Percentiles rank a stretch among this genome's conserved stretches.
Conservation (phyloP, 345 rosid genomes). For the Trapa bicornis region DNA sequence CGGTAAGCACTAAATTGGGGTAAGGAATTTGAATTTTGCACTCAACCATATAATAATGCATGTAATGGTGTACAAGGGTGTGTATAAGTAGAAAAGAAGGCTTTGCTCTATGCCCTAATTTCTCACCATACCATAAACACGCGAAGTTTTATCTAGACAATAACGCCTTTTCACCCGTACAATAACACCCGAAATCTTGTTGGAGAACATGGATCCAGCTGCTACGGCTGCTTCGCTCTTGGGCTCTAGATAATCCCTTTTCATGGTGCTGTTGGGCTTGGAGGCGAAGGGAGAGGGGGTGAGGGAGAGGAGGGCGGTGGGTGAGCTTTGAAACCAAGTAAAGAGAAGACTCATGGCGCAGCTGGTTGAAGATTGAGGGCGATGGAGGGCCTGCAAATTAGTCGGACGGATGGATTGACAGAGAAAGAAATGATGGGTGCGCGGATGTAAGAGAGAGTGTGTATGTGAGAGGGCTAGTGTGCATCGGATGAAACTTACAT, state of each 20-base stretch:
- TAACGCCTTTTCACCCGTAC: no score
- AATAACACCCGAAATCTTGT: not conserved
- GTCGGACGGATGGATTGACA: not conserved
- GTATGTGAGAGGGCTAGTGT: no score
- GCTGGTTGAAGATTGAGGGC: not conserved
- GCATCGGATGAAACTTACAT: no score
- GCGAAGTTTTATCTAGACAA: no score
- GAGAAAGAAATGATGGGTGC: not conserved
- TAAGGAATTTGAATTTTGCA: no score
- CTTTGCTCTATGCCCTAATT: no score
- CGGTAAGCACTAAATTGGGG: no score
- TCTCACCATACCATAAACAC: no score
- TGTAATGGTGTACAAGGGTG: no score
- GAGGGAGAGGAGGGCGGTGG: not conserved
- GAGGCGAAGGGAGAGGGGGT: not conserved
- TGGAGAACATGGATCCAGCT: constrained; percentile 8
- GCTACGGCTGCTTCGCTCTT: constrained; percentile 15
- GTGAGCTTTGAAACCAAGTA: constrained; percentile 10
- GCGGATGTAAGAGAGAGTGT: not conserved
- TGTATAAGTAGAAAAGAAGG: no score
- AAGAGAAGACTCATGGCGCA: constrained; percentile 1
- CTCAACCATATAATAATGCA: no score
- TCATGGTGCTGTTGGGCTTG: constrained; percentile 23
- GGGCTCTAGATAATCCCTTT: constrained; percentile 44
- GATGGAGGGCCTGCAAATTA: not conserved